Evolutionary conservation across 2,329 filamentous ascomycete genomes (phyloP).

Genomic region (Aspergillus piperis): DNA sequence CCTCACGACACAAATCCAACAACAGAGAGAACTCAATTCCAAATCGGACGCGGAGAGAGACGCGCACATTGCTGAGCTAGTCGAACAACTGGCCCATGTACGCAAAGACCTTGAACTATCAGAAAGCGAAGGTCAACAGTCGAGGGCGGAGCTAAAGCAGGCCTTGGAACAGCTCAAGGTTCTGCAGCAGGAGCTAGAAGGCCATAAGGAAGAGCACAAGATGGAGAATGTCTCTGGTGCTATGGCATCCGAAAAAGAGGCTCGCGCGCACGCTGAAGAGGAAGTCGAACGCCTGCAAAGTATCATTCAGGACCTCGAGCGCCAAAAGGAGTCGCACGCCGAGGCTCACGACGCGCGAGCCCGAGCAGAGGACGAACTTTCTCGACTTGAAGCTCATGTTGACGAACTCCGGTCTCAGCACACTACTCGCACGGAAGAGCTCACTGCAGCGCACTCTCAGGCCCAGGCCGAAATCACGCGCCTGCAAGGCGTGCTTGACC

Average conservation of each 20-base stretch:
- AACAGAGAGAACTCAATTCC: constrained; percentile 88
- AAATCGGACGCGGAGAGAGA: constrained; percentile 70
- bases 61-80: constrained; percentile 48
- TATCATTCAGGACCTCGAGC: constrained; percentile 53
- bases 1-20: constrained; percentile 87
- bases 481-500: constrained; percentile 51
- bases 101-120: constrained; percentile 65
- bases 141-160: constrained; percentile 43
- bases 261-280: constrained; percentile 32
- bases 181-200: constrained; percentile 39
- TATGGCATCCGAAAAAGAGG: constrained; percentile 31
- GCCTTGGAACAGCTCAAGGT: constrained; percentile 48
- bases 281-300: constrained; percentile 45
- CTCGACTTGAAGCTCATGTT: constrained; percentile 14
- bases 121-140: constrained; percentile 42
- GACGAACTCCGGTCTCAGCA: constrained; percentile 13
- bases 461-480: constrained; percentile 18
- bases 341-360: constrained; percentile 26
- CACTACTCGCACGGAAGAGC: constrained; percentile 4
- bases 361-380: constrained; percentile 23
- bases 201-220: constrained; percentile 35
- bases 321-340: constrained; percentile 31
- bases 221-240: constrained; percentile 31
- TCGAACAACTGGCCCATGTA: constrained; percentile 57
- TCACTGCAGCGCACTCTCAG: constrained; percentile 9